Evolutionary conservation across 768 basidiomycete species (phyloP), one percentile per base, ranked within the genome.

Genomic region (Trichaptum fuscoviolaceum): DNA sequence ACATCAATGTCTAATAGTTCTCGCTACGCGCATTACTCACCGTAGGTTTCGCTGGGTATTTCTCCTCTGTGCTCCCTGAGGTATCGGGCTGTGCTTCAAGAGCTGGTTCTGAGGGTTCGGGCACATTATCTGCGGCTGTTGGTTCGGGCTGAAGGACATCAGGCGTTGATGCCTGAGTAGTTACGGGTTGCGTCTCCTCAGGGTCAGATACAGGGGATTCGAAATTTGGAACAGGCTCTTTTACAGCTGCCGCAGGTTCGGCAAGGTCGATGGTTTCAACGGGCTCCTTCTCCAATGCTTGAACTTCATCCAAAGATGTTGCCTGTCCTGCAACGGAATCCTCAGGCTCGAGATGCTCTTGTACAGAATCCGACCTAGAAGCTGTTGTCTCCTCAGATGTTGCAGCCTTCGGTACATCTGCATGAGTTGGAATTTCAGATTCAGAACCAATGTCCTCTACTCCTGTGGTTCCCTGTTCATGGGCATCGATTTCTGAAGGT

Each of bases 221-320:
- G n/a, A 30, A 60, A 4, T 34, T 63, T 23, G 64, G 52, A 35
- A 35, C 64, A 57, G 67, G 26, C 10, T n/a, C 34, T 20, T 67
- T 62, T 17, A 61, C 66, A 59, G 20, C 64, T 35, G 61, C 23
- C 18, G 57, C 67, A n/a, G 63, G n/a, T 62, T 66, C 66, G 24
- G 59, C 3, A 61, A 7, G 59, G 9, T 12, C 15, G 23, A 18
- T 52, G 10, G 42, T 12, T 20, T 12, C 42, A 52, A 20, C 42
- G 12, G 42, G 15, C 12, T 15, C 2, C 2, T 52, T 20, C 42
- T 52, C 42, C 42, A 12, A 6, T 52, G 20, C 42, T 52, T 12
- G 42, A 52, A 52, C 42, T 52, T 12, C 42, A 20, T 52, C 42
- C 12, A 20, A 52, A 12, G 3, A 12, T 12, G 42, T 15, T 52